Evolutionary conservation across 371 early-diverging fungal species (phyloP).

Genomic region (Amoeboaphelidium occidentale): DNA sequence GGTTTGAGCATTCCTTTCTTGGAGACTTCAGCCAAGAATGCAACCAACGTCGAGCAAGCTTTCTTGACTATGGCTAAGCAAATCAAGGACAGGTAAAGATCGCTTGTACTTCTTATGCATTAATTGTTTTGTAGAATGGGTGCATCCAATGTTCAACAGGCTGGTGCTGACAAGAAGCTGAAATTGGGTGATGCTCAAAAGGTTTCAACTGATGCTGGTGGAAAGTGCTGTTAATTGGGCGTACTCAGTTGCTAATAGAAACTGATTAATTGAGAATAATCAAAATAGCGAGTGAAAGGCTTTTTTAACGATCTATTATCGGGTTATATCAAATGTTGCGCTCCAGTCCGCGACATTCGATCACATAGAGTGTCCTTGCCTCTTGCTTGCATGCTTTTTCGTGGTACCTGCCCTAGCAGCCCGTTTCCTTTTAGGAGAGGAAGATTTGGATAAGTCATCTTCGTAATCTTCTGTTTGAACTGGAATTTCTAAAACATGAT

Average conservation of each 20-base stretch:
- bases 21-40: slow-evolving; percentile 91
- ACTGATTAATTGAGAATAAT: not conserved
- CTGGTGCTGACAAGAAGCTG: not conserved
- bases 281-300: not conserved
- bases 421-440: too few relatives aligned
- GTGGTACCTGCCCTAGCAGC: too few relatives aligned
- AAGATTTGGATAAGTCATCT: too few relatives aligned
- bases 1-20: slow-evolving; percentile 68
- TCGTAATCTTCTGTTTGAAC: too few relatives aligned
- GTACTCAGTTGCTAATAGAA: not conserved
- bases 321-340: not conserved
- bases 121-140: not conserved
- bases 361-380: not conserved
- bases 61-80: slow-evolving; percentile 80
- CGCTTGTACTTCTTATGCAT: too few relatives aligned
- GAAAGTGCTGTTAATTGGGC: not conserved
- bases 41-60: slow-evolving; percentile 89
- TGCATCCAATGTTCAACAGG: not conserved
- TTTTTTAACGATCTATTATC: not conserved
- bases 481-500: too few relatives aligned
- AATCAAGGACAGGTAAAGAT: slow-evolving; percentile 43
- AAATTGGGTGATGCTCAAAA: not conserved
- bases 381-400: too few relatives aligned
- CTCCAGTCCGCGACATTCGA: not conserved
- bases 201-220: not conserved